These are phyloP conservation scores for Thymus quinquecostatus DNA, from an alignment of 257 asterid species.

Conservation along the genomic window DNA sequence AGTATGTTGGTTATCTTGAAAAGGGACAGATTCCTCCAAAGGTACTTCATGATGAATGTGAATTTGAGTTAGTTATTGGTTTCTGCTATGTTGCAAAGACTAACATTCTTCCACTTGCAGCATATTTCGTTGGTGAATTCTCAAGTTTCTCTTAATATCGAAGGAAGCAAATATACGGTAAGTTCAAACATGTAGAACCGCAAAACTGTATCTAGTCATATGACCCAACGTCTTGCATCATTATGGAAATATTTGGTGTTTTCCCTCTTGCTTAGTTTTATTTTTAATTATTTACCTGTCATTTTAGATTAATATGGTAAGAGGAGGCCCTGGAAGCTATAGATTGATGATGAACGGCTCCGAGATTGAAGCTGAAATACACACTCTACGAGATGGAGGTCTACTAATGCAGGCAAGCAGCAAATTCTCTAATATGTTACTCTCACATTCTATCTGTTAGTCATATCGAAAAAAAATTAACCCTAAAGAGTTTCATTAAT, in stretches of 20 bases:
- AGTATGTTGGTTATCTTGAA: slow-evolving; percentile 97
- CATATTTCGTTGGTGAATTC: slow-evolving; percentile 96
- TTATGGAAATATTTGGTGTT: not conserved
- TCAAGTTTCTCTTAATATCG: slow-evolving; percentile 92
- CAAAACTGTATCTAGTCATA: slow-evolving; percentile 19
- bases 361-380: slow-evolving; percentile 95
- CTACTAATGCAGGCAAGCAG: slow-evolving; percentile 90
- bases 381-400: slow-evolving; percentile 98
- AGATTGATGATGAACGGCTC: slow-evolving; percentile 81
- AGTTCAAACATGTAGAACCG: slow-evolving; percentile 34
- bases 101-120: slow-evolving; percentile 58
- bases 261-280: not conserved
- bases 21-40: slow-evolving; percentile 99
- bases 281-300: slow-evolving; percentile 12
- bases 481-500: slow-evolving; percentile 30
- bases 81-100: slow-evolving; percentile 32
- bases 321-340: slow-evolving; percentile 97
- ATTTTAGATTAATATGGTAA: slow-evolving; percentile 64
- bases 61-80: slow-evolving; percentile 29
- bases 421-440: slow-evolving; percentile 19
- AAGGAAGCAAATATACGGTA: slow-evolving; percentile 99
- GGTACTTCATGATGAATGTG: slow-evolving; percentile 48
- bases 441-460: slow-evolving; percentile 25
- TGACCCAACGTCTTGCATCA: not conserved
- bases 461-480: slow-evolving; percentile 1